Evolutionary conservation across 2,329 filamentous ascomycete species (phyloP).

Genomic region (Colletotrichum siamense): DNA sequence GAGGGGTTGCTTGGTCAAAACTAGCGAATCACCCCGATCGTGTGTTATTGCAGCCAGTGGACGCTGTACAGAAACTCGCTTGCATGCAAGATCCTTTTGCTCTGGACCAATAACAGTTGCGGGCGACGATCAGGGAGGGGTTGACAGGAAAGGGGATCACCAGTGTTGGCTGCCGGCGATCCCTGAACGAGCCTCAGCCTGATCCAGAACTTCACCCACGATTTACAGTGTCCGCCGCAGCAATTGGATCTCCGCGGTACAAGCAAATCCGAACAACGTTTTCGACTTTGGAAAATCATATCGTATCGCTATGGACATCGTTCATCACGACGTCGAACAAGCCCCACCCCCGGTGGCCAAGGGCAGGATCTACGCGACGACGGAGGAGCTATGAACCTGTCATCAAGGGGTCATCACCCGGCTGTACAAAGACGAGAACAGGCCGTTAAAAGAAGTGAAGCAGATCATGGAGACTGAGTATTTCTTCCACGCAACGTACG

Average conservation of each 20-base stretch:
- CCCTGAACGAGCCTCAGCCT: not conserved
- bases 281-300: rapidly evolving
- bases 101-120: not conserved
- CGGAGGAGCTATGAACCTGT: not conserved
- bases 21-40: not conserved
- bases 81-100: not conserved
- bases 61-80: not conserved
- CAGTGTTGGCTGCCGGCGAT: not conserved
- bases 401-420: not conserved
- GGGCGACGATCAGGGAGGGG: not conserved
- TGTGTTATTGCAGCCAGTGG: rapidly evolving
- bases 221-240: not conserved
- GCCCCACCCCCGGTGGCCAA: not conserved
- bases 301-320: not conserved
- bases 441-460: not conserved
- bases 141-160: not conserved
- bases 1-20: not conserved
- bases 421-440: not conserved
- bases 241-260: rapidly evolving
- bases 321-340: not conserved
- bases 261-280: not conserved
- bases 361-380: not conserved
- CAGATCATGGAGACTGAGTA: constrained; percentile 3
- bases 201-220: not conserved
- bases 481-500: not conserved